Evolutionary conservation across 768 basidiomycete species (phyloP), one percentile per base, ranked within the genome.

Genomic region (Piloderma croceum): DNA sequence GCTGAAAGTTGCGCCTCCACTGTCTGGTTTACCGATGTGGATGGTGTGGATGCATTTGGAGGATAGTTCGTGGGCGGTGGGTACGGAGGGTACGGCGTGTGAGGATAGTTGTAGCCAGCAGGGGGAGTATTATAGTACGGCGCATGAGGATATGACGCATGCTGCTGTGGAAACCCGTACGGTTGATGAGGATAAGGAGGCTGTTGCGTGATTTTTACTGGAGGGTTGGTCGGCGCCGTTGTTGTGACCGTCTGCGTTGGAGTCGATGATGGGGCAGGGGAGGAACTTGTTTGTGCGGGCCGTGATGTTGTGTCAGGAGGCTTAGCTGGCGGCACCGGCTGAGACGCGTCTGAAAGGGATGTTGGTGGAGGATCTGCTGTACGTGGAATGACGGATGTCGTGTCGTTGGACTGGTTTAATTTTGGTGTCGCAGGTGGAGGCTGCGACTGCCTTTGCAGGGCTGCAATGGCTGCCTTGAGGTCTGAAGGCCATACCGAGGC

Each of bases 401-500:
- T 15, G 15, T 27, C 20, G n/a, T 36, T 32, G 44, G 31, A 46
- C 48, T 39, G 27, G 47, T 49, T 41, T 44, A 25, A 57, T 54
- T 21, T 51, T 43, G 57, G 44, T 22, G 53, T 31, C 35, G 52
- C 39, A 53, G 9, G 54, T 13, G 52, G 43, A 31, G 50, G 51
- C 42, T 53, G 50, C 15, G 49, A 45, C 24, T 34, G 15, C 7
- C 52, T 33, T 50, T 67, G 69, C 43, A 85, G 60, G 29, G 67
- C 65, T 27, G 71, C 70, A 45, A 86, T 83, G 34, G 78, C 79
- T 37, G 71, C 74, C 42, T 73, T 72, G 40, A 89, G 68, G 55
- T 88, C 81, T 24, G 65, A 60, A 9, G 85, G 85, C 85, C 85
- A 88, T 59, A 88, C 62, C n/a, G 77, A 64, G 41, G 67, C 68